These are phyloP conservation scores for Podaxis rugospora DNA, from an alignment of 768 basidiomycete genomes.

Conservation along the genomic window DNA sequence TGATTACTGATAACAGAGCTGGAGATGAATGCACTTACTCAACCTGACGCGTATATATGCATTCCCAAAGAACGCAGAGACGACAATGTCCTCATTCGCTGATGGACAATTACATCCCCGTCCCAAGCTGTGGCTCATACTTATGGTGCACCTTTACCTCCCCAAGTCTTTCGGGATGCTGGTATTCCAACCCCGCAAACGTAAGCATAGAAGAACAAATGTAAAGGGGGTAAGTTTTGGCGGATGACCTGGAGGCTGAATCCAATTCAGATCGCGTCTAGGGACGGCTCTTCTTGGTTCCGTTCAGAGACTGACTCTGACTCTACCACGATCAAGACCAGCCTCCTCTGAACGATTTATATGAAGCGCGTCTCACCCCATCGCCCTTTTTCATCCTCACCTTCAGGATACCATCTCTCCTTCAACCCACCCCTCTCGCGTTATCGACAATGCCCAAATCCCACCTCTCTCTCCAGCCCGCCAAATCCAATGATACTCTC, in stretches of 20 bases:
- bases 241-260: not conserved
- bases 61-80: too few species aligned
- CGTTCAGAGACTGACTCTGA: not conserved
- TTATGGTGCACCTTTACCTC: too few species aligned
- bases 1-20: too few species aligned
- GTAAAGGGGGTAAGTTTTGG: not conserved
- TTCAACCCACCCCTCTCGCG: not conserved
- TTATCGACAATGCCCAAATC: conserved; percentile 1
- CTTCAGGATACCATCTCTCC: not conserved
- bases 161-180: too few species aligned
- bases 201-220: too few species aligned
- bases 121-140: not conserved
- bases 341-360: not conserved
- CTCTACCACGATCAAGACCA: not conserved
- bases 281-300: not conserved
- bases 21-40: too few species aligned
- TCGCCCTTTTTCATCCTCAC: not conserved
- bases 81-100: too few species aligned
- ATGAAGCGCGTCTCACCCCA: not conserved
- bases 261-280: not conserved
- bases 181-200: too few species aligned
- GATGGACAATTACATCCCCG: too few species aligned
- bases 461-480: not conserved
- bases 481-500: not conserved
- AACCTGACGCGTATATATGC: too few species aligned